These are phyloP conservation scores for Dendrobium chrysotoxum DNA, from an alignment of 106 monocot species.

Conservation along the genomic window DNA sequence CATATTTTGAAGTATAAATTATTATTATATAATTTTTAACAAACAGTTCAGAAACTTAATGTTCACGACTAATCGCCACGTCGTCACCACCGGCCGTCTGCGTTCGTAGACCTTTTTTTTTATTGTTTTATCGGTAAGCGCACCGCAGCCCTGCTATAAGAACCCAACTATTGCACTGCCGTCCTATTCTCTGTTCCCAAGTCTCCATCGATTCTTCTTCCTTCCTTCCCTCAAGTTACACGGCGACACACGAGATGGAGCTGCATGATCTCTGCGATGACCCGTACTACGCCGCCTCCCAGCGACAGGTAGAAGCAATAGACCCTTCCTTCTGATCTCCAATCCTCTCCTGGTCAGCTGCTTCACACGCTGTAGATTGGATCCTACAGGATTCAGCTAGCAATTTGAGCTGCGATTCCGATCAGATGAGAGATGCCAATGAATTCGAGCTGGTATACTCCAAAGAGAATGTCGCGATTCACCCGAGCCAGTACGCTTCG, in stretches of 20 bases:
- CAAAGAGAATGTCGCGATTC: constrained; percentile 77
- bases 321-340: neutral
- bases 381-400: constrained; percentile 18
- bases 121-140: no score
- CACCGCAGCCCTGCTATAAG: neutral
- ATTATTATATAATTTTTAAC: no score
- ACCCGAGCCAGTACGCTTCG: constrained; percentile 58
- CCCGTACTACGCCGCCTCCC: constrained; percentile 70
- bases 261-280: constrained; percentile 75
- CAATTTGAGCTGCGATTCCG: constrained; percentile 31
- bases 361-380: neutral
- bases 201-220: neutral
- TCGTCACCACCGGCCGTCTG: no score
- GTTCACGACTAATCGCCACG: no score
- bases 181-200: neutral
- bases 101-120: no score
- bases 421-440: constrained; percentile 8
- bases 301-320: constrained; percentile 26
- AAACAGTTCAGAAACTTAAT: no score
- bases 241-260: constrained; percentile 36
- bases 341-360: neutral
- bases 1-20: no score
- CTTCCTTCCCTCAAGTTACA: neutral
- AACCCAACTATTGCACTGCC: neutral
- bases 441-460: constrained; percentile 16